Base-by-base conservation (phyloP, 1,139 yeast genomes). In the Diutina catenulata region DNA sequence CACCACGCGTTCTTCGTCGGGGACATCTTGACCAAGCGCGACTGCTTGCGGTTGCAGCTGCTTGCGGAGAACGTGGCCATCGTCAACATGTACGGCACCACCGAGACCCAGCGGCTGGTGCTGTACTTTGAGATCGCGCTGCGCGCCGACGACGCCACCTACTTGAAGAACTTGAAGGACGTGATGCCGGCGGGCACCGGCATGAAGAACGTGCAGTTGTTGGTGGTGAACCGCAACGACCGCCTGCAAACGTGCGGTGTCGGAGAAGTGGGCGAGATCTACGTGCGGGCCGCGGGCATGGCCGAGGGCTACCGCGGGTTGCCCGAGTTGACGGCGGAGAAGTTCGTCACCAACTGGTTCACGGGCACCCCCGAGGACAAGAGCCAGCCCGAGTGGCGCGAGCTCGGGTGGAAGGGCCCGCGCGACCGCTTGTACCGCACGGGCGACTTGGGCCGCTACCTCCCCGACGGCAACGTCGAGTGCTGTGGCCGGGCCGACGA, bases 401-500 rank as follows among this genome's bases (percentile, higher is more conserved):
- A 73, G 47, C 23, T 26, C 16, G 70, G 78, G 41, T 91, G 95
- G 95, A 59, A 73, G 31, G 97, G 97, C 0, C 95, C 95, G 49
- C 75, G 98, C 53, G 99, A 91, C 57, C 74, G 99, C 53, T 64
- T 93, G 44, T 91, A 91, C 64, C 74, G 98, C 62, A 88, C 97
- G 29, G 99, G 98, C 49, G 99, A 93, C 60, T 68, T 91, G 49
- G 99, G 99, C 38, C 77, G 98, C 49, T 93, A 91, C 56, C 65
- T 88, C 42, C 96, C 98, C 5, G 95, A 87, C 52, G 98, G 98
- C 42, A 84, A 91, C 60, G 91, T 93, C 47, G 99, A 91, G 64
- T 91, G 97, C 59, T 81, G 94, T 57, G 99, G 99, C 42, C 77
- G 99, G 58, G 98, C 98, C 23, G 99, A 93, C 62, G 97, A 91